These are phyloP conservation scores for Aegilops tauschii DNA, from an alignment of 176 grass and related monocot species.

Conservation along the genomic window DNA sequence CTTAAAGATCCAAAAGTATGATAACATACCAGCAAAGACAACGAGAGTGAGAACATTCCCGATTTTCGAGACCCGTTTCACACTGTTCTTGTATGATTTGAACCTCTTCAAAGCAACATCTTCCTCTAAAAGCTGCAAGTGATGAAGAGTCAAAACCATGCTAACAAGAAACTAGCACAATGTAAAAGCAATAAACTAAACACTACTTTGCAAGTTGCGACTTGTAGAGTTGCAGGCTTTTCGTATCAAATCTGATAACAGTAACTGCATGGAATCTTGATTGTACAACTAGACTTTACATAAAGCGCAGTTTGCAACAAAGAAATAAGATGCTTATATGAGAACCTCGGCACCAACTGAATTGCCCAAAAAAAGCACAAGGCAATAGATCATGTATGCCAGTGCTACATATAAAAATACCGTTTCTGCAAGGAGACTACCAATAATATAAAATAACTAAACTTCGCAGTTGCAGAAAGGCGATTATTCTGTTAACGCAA, in stretches of 20 bases:
- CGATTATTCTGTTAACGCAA: not conserved
- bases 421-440: not conserved
- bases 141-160: conserved; percentile 14
- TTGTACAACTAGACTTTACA: not conserved
- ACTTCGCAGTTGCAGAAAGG: not conserved
- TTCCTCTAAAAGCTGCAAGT: conserved; percentile 68
- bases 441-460: not conserved
- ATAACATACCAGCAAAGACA: conserved; percentile 55
- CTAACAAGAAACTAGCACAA: not conserved
- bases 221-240: not conserved
- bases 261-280: not conserved
- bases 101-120: conserved; percentile 72
- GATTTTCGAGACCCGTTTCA: conserved; percentile 63
- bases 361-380: not conserved
- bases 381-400: no score
- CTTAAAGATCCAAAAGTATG: not conserved
- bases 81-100: conserved; percentile 68
- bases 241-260: not conserved
- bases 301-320: not conserved
- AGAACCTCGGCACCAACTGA: not conserved
- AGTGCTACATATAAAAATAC: not conserved
- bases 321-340: not conserved
- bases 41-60: conserved; percentile 54
- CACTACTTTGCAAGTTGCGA: not conserved
- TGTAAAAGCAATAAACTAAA: not conserved